Percentiles rank a stretch among this genome's conserved stretches.
Evolutionary conservation across 208 protist genomes (phyloP).

Genomic region (Angomonas ambiguus): DNA sequence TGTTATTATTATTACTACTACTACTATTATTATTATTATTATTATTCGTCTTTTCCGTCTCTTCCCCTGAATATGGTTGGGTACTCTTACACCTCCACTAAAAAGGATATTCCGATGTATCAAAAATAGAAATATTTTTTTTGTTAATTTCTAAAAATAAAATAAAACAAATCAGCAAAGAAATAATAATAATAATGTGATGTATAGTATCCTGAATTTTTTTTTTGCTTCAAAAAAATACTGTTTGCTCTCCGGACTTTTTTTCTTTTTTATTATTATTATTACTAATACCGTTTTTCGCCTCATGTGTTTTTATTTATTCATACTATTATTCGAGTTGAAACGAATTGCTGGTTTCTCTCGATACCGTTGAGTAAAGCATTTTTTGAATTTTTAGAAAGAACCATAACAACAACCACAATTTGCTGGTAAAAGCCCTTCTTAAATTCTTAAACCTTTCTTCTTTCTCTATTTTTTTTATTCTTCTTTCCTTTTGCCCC

Average conservation of each 20-base stretch:
- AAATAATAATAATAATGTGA: neutral
- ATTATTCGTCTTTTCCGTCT: no score
- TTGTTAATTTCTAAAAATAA: no score
- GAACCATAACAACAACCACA: no score
- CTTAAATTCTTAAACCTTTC: neutral
- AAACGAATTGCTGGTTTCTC: no score
- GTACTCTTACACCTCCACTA: neutral
- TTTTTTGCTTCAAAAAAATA: neutral
- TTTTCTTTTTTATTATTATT: neutral
- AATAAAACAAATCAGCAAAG: no score
- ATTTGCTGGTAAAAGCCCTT: no score
- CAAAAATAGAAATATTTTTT: no score
- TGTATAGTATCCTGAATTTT: neutral
- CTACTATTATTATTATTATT: neutral
- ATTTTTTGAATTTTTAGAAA: no score
- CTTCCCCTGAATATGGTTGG: no score
- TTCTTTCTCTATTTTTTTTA: constrained; percentile 6
- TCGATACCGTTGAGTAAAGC: no score
- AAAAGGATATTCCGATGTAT: constrained; percentile 6
- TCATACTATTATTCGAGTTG: no score
- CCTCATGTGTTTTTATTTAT: no score
- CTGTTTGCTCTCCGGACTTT: neutral
- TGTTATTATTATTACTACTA: neutral
- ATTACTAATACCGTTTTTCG: neutral
- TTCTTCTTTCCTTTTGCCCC: neutral